These are phyloP conservation scores for Paecilomyces sp. DNA, from an alignment of 2,329 filamentous ascomycete species.

Conservation along the genomic window DNA sequence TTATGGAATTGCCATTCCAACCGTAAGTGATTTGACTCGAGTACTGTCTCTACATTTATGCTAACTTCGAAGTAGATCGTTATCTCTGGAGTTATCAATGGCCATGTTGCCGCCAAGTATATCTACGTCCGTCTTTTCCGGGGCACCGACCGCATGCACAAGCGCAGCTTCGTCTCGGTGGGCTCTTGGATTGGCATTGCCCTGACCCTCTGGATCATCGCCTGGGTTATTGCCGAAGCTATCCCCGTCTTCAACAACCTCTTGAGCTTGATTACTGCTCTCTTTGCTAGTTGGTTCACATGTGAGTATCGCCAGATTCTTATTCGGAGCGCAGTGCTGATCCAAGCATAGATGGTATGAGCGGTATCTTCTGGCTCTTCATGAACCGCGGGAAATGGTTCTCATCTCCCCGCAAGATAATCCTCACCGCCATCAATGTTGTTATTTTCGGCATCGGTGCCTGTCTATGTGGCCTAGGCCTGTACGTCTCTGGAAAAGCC, in stretches of 20 bases:
- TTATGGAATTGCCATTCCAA: slow-evolving; percentile 62
- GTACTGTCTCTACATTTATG: neutral
- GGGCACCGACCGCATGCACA: slow-evolving; percentile 49
- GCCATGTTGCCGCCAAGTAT: slow-evolving; percentile 59
- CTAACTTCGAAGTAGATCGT: slow-evolving; percentile 42
- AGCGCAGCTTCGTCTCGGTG: slow-evolving; percentile 45
- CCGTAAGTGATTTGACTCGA: slow-evolving; percentile 24
- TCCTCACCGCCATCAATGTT: slow-evolving; percentile 34
- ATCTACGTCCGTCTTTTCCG: slow-evolving; percentile 58
- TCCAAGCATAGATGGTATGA: slow-evolving; percentile 20
- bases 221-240: slow-evolving; percentile 61
- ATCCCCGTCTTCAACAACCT: slow-evolving; percentile 64
- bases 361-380: slow-evolving; percentile 34
- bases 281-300: slow-evolving; percentile 64
- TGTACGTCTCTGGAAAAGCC: slow-evolving; percentile 23
- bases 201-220: slow-evolving; percentile 49
- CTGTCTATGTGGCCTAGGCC: slow-evolving; percentile 21
- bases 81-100: slow-evolving; percentile 64
- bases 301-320: slow-evolving; percentile 28
- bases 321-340: neutral
- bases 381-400: slow-evolving; percentile 33
- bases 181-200: slow-evolving; percentile 55
- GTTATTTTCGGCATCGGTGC: slow-evolving; percentile 22
- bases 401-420: slow-evolving; percentile 30
- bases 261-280: slow-evolving; percentile 55